phyloP scores from a whole-genome alignment of 768 basidiomycete species.

The Guyanaporus albipodus region DNA sequence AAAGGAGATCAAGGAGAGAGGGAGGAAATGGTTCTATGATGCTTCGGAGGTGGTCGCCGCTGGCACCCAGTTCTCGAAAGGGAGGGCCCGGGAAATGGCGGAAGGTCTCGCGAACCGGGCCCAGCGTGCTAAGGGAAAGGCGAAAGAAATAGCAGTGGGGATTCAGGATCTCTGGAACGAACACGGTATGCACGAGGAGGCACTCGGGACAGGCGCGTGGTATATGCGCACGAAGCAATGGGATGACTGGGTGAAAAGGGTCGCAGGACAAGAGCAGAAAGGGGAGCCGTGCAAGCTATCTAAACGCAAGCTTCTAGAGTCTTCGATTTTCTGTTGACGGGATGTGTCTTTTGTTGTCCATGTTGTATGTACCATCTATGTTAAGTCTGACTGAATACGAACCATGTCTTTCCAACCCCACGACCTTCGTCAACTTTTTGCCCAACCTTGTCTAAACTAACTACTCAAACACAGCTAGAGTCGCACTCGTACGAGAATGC shows the following conservation, averaged over 20 bases:
- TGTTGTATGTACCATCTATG: slow-evolving; percentile 23
- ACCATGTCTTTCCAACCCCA: not conserved
- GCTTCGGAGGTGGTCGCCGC: slow-evolving; percentile 41
- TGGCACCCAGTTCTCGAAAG: slow-evolving; percentile 41
- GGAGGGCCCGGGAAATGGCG: slow-evolving; percentile 39
- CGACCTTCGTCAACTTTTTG: not conserved
- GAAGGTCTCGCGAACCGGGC: slow-evolving; percentile 37
- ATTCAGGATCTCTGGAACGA: slow-evolving; percentile 25
- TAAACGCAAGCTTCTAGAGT: slow-evolving; percentile 12
- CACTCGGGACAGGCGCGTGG: slow-evolving; percentile 14
- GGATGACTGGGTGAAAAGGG: slow-evolving; percentile 17
- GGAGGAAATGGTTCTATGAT: slow-evolving; percentile 41
- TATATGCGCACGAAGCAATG: slow-evolving; percentile 14
- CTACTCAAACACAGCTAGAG: no score
- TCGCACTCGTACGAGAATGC: no score
- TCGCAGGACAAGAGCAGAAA: slow-evolving; percentile 4
- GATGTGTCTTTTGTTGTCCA: slow-evolving; percentile 1
- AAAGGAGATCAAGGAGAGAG: slow-evolving; percentile 47
- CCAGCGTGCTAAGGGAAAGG: slow-evolving; percentile 41
- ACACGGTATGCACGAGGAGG: slow-evolving; percentile 18
- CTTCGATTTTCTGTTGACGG: slow-evolving; percentile 10
- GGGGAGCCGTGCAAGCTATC: slow-evolving; percentile 11
- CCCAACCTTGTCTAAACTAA: no score
- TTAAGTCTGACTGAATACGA: slow-evolving; percentile 16
- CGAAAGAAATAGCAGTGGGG: slow-evolving; percentile 41